Percentiles rank a stretch among this genome's conserved stretches.
These are phyloP conservation scores for Hypoxylon sp. DNA, from an alignment of 2,329 filamentous ascomycete genomes.

Conservation along the genomic window DNA sequence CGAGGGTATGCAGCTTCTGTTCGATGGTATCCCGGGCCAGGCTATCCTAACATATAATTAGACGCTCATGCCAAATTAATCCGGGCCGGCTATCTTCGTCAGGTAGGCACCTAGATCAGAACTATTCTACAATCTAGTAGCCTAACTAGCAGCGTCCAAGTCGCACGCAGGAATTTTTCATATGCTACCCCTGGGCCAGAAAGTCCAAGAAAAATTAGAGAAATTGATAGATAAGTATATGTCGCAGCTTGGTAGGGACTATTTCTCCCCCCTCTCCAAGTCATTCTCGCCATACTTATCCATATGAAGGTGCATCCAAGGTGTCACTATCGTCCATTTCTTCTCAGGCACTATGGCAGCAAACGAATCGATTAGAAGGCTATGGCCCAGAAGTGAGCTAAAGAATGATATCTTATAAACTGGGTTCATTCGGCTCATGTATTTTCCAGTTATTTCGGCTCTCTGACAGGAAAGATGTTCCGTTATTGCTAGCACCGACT, in stretches of 20 bases:
- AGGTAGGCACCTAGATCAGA: conserved; percentile 63
- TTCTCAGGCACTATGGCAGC: conserved; percentile 85
- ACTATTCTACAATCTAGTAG: background rate
- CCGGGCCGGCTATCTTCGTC: conserved; percentile 79
- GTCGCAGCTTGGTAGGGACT: conserved; percentile 74
- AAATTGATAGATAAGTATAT: conserved; percentile 90
- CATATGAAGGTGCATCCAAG: conserved; percentile 53
- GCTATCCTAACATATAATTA: conserved; percentile 52
- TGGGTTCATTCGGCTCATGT: conserved; percentile 46
- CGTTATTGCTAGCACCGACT: conserved; percentile 87
- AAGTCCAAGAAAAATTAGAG: conserved; percentile 92
- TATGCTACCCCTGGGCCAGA: conserved; percentile 85
- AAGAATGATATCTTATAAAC: background rate
- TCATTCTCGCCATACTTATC: conserved; percentile 29
- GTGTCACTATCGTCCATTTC: conserved; percentile 88
- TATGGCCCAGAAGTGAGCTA: conserved; percentile 77
- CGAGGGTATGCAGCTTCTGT: conserved; percentile 61
- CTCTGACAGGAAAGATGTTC: conserved; percentile 80
- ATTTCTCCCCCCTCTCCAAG: background rate
- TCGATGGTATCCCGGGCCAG: background rate
- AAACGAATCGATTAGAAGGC: conserved; percentile 83
- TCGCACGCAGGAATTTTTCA: conserved; percentile 94
- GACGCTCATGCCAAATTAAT: conserved; percentile 78
- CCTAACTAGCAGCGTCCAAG: conserved; percentile 58
- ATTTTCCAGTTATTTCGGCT: conserved; percentile 79